Conservation (phyloP, 331 rosid species). For the Cydonia oblonga region DNA sequence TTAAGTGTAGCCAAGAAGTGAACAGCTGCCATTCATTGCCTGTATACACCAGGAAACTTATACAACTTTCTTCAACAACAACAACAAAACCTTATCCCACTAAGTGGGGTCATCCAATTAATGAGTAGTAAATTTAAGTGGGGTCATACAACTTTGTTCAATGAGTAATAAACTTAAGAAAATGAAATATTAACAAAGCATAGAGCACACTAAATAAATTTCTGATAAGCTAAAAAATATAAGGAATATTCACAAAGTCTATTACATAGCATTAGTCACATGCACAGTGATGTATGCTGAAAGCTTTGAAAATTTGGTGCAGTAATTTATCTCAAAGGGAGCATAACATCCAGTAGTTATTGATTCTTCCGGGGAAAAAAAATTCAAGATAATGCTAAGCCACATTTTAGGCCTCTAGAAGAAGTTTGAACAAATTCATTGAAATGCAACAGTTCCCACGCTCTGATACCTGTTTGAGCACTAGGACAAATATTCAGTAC, state of each 20-base stretch:
- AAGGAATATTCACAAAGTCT: neutral
- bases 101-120: no score
- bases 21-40: neutral
- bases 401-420: neutral
- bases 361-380: neutral
- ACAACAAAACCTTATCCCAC: no score
- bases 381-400: neutral
- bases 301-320: neutral
- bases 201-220: neutral
- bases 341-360: neutral
- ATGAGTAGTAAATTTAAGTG: no score
- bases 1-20: conserved; percentile 2
- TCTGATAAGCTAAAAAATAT: neutral
- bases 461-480: neutral
- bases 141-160: neutral
- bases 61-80: no score
- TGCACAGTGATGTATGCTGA: neutral
- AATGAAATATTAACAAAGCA: neutral
- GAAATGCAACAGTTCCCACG: neutral
- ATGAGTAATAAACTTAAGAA: neutral
- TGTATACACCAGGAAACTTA: neutral
- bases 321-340: neutral
- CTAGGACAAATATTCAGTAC: neutral
- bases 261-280: neutral
- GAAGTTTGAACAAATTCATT: neutral